phyloP scores from a whole-genome alignment of 805 yeast species.

The Yamadazyma endophytica region DNA sequence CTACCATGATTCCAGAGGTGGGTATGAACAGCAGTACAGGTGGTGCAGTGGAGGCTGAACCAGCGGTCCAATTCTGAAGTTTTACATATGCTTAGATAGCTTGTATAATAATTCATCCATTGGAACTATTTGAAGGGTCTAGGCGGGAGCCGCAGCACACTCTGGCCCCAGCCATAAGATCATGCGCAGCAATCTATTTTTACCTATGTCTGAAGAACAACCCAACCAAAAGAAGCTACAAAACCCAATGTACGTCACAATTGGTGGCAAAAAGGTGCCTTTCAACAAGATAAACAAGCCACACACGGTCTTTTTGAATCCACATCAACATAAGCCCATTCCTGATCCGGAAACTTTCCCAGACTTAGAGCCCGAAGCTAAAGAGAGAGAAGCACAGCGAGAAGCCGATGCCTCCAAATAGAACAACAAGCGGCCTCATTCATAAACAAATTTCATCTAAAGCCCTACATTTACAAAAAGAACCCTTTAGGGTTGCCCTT shows the following conservation, averaged over 20 bases:
- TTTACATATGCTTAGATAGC: too few species aligned
- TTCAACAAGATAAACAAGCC: constrained; percentile 35
- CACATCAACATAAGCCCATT: constrained; percentile 18
- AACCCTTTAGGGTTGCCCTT: too few species aligned
- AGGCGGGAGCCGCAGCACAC: background rate
- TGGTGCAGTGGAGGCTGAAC: constrained; percentile 18
- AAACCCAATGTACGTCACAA: constrained; percentile 18
- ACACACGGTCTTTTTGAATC: constrained; percentile 26
- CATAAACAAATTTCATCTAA: too few species aligned
- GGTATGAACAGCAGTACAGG: constrained; percentile 39
- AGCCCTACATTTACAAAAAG: too few species aligned
- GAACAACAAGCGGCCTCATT: too few species aligned
- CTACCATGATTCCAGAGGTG: constrained; percentile 44
- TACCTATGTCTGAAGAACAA: too few species aligned
- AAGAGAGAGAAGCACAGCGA: constrained; percentile 23
- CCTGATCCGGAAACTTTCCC: constrained; percentile 24
- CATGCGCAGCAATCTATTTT: too few species aligned
- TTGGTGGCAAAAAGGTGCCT: constrained; percentile 37
- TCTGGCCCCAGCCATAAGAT: too few species aligned
- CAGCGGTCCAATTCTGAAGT: constrained; percentile 3
- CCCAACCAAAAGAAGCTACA: constrained; percentile 1
- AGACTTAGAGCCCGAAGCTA: constrained; percentile 29
- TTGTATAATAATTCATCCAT: too few species aligned
- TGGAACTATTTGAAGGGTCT: background rate
- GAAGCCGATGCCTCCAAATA: too few species aligned